Percentiles rank a stretch among this genome's conserved stretches.
Evolutionary conservation across 2,329 filamentous ascomycete species (phyloP).

Genomic region (Rachicladosporium sp.): DNA sequence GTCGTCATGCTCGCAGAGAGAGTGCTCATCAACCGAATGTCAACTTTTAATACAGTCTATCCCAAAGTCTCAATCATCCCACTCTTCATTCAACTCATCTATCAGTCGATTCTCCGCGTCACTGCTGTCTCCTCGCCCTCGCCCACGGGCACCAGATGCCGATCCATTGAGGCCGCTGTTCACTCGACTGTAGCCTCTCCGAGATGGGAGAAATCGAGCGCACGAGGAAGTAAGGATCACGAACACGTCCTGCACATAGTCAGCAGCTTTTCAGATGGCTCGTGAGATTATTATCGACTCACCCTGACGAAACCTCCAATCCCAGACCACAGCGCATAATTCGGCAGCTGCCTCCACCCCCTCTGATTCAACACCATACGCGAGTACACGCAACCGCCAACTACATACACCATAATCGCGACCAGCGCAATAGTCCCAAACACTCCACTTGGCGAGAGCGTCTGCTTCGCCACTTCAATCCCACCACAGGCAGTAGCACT

Average conservation of each 20-base stretch:
- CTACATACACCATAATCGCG: slow-evolving; percentile 74
- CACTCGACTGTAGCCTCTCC: slow-evolving; percentile 56
- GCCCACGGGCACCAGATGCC: slow-evolving; percentile 22
- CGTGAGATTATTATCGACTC: too few relatives aligned
- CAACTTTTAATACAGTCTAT: neutral
- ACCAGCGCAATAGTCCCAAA: slow-evolving; percentile 76
- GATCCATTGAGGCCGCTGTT: slow-evolving; percentile 13
- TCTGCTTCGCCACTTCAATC: slow-evolving; percentile 44
- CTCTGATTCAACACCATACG: slow-evolving; percentile 86
- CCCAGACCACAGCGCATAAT: slow-evolving; percentile 84
- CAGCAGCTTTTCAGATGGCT: too few relatives aligned
- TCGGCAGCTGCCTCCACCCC: slow-evolving; percentile 90
- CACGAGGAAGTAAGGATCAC: slow-evolving; percentile 59
- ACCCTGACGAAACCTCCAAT: slow-evolving; percentile 77
- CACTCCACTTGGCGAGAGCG: slow-evolving; percentile 57
- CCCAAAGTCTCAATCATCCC: slow-evolving; percentile 54
- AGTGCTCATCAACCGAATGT: too few relatives aligned
- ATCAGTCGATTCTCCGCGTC: slow-evolving; percentile 92
- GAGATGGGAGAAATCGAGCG: slow-evolving; percentile 50
- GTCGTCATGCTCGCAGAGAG: too few relatives aligned
- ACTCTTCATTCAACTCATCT: slow-evolving; percentile 92
- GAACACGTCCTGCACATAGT: slow-evolving; percentile 40
- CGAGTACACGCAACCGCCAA: slow-evolving; percentile 92
- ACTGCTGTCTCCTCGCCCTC: slow-evolving; percentile 33
- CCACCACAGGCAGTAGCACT: slow-evolving; percentile 74